Percentiles rank a stretch among this genome's conserved stretches.
These are phyloP conservation scores for Penicillium canariense DNA, from an alignment of 495 filamentous ascomycete species.

Conservation along the genomic window DNA sequence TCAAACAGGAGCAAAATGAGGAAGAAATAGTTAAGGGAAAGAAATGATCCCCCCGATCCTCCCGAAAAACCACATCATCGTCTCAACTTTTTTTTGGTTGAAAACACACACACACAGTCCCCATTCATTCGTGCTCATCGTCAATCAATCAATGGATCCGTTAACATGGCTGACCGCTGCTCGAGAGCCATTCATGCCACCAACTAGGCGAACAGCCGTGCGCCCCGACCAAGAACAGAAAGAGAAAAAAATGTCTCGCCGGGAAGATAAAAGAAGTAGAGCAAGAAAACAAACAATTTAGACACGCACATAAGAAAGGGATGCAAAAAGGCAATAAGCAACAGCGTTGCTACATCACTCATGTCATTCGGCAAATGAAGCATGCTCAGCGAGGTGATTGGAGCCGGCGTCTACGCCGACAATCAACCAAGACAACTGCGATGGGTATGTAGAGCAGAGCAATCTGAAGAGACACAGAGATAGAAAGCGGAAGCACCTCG, in stretches of 20 bases:
- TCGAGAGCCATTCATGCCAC: neutral
- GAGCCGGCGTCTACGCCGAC: slow-evolving; percentile 21
- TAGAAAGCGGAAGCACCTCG: slow-evolving; percentile 9
- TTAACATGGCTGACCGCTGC: neutral
- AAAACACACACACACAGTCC: slow-evolving; percentile 10
- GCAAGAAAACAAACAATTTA: slow-evolving; percentile 26
- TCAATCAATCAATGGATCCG: neutral
- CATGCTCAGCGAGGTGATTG: slow-evolving; percentile 17
- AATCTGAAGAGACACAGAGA: slow-evolving; percentile 18
- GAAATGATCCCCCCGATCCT: slow-evolving; percentile 4
- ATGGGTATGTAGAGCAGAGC: slow-evolving; percentile 33
- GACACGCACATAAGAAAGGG: slow-evolving; percentile 17
- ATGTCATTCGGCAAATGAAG: slow-evolving; percentile 25
- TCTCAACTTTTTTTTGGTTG: slow-evolving; percentile 14
- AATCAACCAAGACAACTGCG: slow-evolving; percentile 24
- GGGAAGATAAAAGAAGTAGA: slow-evolving; percentile 2
- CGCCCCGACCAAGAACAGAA: slow-evolving; percentile 13
- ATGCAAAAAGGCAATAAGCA: slow-evolving; percentile 15
- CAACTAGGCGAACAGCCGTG: slow-evolving; percentile 12
- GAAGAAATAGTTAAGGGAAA: neutral
- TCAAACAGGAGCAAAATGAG: neutral
- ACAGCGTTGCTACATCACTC: slow-evolving; percentile 20
- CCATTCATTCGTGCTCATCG: slow-evolving; percentile 5
- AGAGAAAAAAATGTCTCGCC: slow-evolving; percentile 2
- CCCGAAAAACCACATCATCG: neutral